Base-by-base conservation (phyloP, 441 rosid genomes). In the Adansonia grandidieri region DNA sequence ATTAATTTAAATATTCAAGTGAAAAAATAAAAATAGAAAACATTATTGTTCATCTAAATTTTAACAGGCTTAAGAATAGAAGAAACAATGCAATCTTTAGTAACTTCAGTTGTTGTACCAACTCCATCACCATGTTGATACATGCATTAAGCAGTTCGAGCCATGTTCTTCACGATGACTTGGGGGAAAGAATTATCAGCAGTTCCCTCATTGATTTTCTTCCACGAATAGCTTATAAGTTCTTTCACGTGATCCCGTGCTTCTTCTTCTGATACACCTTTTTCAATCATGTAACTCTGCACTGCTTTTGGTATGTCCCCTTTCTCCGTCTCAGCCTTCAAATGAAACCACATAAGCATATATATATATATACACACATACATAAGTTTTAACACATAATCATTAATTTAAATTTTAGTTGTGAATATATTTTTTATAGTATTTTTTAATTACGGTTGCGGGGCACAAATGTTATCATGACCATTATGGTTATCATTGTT, bases 251-350 rank as follows among this genome's bases (percentile, higher is more conserved):
- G 69, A 1, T 78, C 75, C 17, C 73, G 60, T 45, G 84, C 82
- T 76, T 76, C 82, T 51, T 73, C 77, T 42, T 80, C 82, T 0
- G 74, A 44, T 10, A 53, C 71, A 15, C 71, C 63, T 20, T 75
- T 54, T 40, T 80, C 77, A 0, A 50, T 56, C 85, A 85, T 78
- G 63, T 64, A 85, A 61, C 81, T 78, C 3, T 78, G n/a, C 4
- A 80, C 28, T 0, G 79, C 53, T 37, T 85, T 82, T 0, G 65
- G 32, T 11, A 72, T 77, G 5, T 82, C 82, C 0, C 85, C 85
- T 62, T 82, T 82, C 15, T 24, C 66, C 20, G 51, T 75, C 57
- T 82, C 87, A 0, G 45, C 80, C 85, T 81, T 28, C 15, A 24
- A 24, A 6, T 15, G 0, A 71, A 44, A 20, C 19, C 9, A 60